Evolutionary conservation across 2,329 filamentous ascomycete genomes (phyloP), one percentile per base, ranked within the genome.

Genomic region (Diplocarpon mali): DNA sequence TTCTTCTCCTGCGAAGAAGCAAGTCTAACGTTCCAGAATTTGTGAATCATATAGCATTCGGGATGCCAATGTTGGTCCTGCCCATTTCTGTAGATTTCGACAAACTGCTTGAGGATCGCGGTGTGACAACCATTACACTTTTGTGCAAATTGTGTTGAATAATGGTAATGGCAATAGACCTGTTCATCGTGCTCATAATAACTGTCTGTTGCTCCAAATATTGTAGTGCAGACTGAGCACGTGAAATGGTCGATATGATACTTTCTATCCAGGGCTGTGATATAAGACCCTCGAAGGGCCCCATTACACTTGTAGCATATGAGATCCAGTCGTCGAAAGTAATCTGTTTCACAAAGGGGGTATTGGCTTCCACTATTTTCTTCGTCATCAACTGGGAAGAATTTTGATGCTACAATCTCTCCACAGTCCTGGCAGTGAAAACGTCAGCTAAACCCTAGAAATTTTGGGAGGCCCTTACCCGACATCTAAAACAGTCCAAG

Each of bases 41-140:
- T 98, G 69, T 98, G 92, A 51, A 98, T 98, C 92, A 98, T 98
- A 66, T 98, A 98, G 65, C 92, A 98, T 66, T 98, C 92, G 2
- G 92, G 92, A 62, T 98, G 92, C 92, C 92, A 98, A 63, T 98
- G 92, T 61, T 98, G 92, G 61, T 96, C 95, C 62, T 95, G 85
- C 2, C 90, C 90, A 64, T 96, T 96, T 56, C 92, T 83, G 66
- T 89, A 98, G 50, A 98, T 96, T 65, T 98, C 92, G 49, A 98
- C 92, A 63, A 98, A 98, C 64, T 98, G 92, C 68, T 98, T 98
- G 35, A 98, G 71, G 52, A 98, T 98, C 42, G 92, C 87, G 2
- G 90, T 95, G 60, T 95, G 88, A 60, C 92, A 98, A 53, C 92
- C 92, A 63, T 94, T 95, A 64, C 92, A 98, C 45, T 87, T 77